Evolutionary conservation across 2,329 filamentous ascomycete species (phyloP), one percentile per base, ranked within the genome.

Genomic region (Anthostomella pinea): DNA sequence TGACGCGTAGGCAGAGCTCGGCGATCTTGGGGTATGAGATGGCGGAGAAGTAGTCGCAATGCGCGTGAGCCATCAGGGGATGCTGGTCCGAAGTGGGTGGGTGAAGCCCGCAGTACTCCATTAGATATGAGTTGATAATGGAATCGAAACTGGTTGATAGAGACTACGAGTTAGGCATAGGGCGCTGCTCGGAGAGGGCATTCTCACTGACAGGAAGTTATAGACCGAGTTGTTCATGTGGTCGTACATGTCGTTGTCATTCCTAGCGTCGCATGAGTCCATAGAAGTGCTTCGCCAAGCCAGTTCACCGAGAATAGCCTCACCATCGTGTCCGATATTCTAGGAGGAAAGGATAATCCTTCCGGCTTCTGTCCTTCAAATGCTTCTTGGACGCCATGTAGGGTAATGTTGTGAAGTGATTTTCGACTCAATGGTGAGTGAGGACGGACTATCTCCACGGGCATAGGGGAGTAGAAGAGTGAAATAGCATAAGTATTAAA

Each of bases 161-260:
- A n/a, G n/a, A n/a, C n/a, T n/a, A n/a, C n/a, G n/a, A n/a, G n/a
- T 48, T 17, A 48, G 39, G 17, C 7, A 29, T 8, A 15, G 29
- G 18, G 10, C 25, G n/a, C n/a, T n/a, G n/a, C n/a, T n/a, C n/a
- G n/a, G 28, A 27, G 8, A 17, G n/a, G 16, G 8, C 10, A 18
- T 8, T 27, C 21, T 23, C 10, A 49, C 70, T 58, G 62, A 82
- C 74, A 94, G 73, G 45, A 85, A 83, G 53, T 86, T 86, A 64
- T 95, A 95, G 35, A 93, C 75, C 25, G 82, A 85, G 59, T 95
- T 95, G 67, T 95, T 95, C 72, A 95, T n/a, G n/a, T 97, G 91
- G 43, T 87, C 76, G 63, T 93, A 95, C 86, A 94, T 93, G 67
- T 95, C 89, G 59, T 95, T 95, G 64, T 95, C 89, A 60, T 79